phyloP scores from a whole-genome alignment of 768 basidiomycete species.

The Crucibulum laeve region DNA sequence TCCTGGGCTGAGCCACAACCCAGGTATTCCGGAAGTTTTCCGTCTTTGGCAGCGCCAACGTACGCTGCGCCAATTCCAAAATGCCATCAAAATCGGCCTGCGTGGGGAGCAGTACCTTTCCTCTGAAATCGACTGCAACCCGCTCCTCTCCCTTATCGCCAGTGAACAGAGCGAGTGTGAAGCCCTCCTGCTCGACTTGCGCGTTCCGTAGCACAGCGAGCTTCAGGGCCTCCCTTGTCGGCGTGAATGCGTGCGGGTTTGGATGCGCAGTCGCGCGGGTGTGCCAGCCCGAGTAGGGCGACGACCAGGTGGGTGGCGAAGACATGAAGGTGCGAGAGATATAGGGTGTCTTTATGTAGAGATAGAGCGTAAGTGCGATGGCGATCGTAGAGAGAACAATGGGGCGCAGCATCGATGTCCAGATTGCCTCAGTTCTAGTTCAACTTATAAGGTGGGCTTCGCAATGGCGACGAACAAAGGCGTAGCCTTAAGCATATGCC shows the following conservation, averaged over 20 bases:
- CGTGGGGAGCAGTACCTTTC: slow-evolving; percentile 19
- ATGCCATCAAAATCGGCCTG: slow-evolving; percentile 22
- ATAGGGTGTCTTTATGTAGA: neutral
- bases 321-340: neutral
- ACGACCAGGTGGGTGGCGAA: slow-evolving; percentile 9
- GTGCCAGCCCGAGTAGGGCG: slow-evolving; percentile 23
- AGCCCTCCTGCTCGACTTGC: slow-evolving; percentile 27
- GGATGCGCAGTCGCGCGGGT: slow-evolving; percentile 19
- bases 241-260: slow-evolving; percentile 17
- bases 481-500: too few species aligned
- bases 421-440: neutral
- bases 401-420: neutral
- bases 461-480: neutral
- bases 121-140: slow-evolving; percentile 26
- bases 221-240: slow-evolving; percentile 19
- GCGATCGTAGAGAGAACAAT: neutral
- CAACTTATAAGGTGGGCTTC: neutral
- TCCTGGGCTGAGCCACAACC: slow-evolving; percentile 22
- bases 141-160: slow-evolving; percentile 9
- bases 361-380: neutral
- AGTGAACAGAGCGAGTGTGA: slow-evolving; percentile 30
- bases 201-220: slow-evolving; percentile 28
- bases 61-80: slow-evolving; percentile 15
- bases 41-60: slow-evolving; percentile 18
- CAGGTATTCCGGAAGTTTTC: slow-evolving; percentile 29